A percentile compares a stretch with the other conserved stretches of the same genome.
Conservation (phyloP, 23 red algal genomes). For the Rhodosorus marinus region DNA sequence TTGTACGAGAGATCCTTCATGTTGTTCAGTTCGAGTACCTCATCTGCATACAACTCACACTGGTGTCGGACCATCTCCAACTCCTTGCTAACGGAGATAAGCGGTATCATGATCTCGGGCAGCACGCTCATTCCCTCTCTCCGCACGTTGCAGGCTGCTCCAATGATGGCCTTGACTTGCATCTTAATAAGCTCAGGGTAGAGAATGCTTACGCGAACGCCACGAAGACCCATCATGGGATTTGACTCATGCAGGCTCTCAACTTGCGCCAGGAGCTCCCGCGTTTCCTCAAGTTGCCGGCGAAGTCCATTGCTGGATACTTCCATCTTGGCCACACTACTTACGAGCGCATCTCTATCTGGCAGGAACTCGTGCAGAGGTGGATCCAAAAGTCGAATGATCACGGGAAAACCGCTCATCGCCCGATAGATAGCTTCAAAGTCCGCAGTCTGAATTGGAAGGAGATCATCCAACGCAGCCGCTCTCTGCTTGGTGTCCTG, state of each 20-base stretch:
- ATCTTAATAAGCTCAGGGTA: slow-evolving; percentile 35
- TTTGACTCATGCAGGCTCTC: slow-evolving; percentile 20
- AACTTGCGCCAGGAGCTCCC: slow-evolving; percentile 10
- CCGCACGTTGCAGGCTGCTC: slow-evolving; percentile 11
- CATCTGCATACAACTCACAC: slow-evolving; percentile 4
- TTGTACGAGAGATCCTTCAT: slow-evolving; percentile 7
- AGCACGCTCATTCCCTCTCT: slow-evolving; percentile 6
- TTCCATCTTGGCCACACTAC: slow-evolving; percentile 7
- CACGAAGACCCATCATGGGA: slow-evolving; percentile 34
- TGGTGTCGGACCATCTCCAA: slow-evolving; percentile 9
- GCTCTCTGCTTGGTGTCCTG: slow-evolving; percentile 3
- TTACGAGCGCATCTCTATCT: slow-evolving; percentile 13
- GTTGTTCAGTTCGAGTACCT: neutral
- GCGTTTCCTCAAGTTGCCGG: too few species aligned
- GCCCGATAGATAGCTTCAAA: slow-evolving; percentile 29
- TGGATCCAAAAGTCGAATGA: slow-evolving; percentile 21
- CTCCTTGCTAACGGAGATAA: slow-evolving; percentile 13
- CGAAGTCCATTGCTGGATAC: slow-evolving; percentile 6
- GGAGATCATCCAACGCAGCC: slow-evolving; percentile 14
- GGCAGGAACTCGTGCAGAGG: slow-evolving; percentile 36
- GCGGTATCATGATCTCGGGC: slow-evolving; percentile 32
- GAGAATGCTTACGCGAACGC: slow-evolving; percentile 16
- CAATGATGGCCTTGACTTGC: slow-evolving; percentile 18
- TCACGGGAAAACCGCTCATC: slow-evolving; percentile 19
- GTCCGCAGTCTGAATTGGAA: slow-evolving; percentile 26